Base-by-base conservation (phyloP, 768 basidiomycete genomes). In the Rhizopogon salebrosus region DNA sequence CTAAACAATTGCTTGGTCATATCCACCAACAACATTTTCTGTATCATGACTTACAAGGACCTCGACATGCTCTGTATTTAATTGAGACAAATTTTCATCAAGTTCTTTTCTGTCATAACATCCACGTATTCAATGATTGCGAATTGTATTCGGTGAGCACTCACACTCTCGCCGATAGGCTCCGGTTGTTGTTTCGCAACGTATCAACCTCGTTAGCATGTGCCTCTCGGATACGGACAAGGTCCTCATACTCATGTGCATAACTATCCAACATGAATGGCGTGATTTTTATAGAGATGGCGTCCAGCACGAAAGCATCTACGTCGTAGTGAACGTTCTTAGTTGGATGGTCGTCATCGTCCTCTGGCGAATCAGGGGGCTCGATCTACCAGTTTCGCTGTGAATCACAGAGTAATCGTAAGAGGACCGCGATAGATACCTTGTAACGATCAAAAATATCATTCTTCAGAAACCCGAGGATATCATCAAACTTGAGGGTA, bases 241-340 rank as follows among this genome's bases (percentile, higher is more conserved):
- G 70, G 53, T 95, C 94, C 57, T 90, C 84, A 64, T 93, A 95
- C 71, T 97, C 94, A 50, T 84, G 88, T 29, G 85, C 81, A 64
- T 91, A 95, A 18, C 83, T 78, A 62, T 98, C 95, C 37, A 98
- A 76, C 92, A 95, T 93, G 71, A 98, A 95, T 0, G 97, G 92
- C 4, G 95, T 97, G 58, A 99, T 92, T 56, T 80, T 80, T 60
- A 97, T 71, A 20, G 84, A 82, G 54, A 91, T 83, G 7, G 95
- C 89, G 62, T 98, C 94, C 52, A 83, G 78, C 4, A 98, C 87
- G 67, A 98, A 95, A 40, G 85, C 83, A 59, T 95, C 82, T 8
- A 89, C 85, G 43, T 76, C 75, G 60, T 92, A 91, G 64, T 69
- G 68, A 49, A 66, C 75, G 60, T 91, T 91, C 64, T 69, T 68